Evolutionary conservation across 1,139 yeast species (phyloP).

Genomic region (Kodamaea alishanica): DNA sequence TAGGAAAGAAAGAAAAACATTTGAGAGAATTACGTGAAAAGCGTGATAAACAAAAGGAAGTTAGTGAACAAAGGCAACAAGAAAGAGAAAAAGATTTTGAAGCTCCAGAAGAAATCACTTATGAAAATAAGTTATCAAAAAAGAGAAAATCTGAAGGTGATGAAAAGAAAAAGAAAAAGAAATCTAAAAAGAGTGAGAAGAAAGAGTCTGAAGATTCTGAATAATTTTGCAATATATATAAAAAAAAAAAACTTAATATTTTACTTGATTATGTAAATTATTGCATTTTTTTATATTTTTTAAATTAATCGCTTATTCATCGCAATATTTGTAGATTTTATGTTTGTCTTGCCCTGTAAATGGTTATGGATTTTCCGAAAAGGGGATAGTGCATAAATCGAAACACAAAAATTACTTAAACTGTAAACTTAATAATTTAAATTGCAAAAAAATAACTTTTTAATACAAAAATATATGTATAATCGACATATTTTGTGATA

Average conservation of each 20-base stretch:
- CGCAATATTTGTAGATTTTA: too few relatives aligned
- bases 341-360: too few relatives aligned
- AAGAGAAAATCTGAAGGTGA: slow-evolving; percentile 36
- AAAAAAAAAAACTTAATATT: not conserved
- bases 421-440: too few relatives aligned
- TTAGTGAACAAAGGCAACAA: slow-evolving; percentile 58
- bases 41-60: slow-evolving; percentile 72
- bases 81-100: slow-evolving; percentile 76
- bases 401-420: too few relatives aligned
- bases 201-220: slow-evolving; percentile 7
- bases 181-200: slow-evolving; percentile 15
- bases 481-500: too few relatives aligned
- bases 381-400: too few relatives aligned
- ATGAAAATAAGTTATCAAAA: slow-evolving; percentile 16
- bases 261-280: not conserved
- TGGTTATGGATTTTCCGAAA: too few relatives aligned
- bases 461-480: too few relatives aligned
- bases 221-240: slow-evolving; percentile 7
- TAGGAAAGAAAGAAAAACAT: slow-evolving; percentile 80
- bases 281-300: too few relatives aligned
- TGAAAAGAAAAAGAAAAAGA: slow-evolving; percentile 24
- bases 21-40: slow-evolving; percentile 70
- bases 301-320: too few relatives aligned
- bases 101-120: slow-evolving; percentile 55
- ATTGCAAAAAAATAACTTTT: too few relatives aligned